Conservation (phyloP, 441 rosid genomes). For the Adansonia grandidieri region DNA sequence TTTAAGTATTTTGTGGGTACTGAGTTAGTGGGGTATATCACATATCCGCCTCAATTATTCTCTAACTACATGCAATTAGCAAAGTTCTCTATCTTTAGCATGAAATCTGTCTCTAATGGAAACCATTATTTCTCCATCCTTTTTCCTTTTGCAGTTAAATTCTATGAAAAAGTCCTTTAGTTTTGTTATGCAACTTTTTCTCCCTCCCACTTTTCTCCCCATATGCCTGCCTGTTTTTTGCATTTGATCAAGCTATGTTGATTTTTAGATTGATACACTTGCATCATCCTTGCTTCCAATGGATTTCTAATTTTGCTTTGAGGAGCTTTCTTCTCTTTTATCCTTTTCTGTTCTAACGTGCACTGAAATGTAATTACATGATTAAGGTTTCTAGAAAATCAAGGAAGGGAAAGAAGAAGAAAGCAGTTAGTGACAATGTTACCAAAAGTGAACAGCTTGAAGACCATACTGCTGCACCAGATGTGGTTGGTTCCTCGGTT, state of each 20-base stretch:
- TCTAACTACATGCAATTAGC: constrained; percentile 8
- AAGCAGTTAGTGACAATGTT: constrained; percentile 43
- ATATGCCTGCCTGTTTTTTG: neutral
- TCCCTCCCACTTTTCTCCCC: neutral
- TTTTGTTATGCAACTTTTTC: neutral
- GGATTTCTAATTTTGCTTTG: constrained; percentile 4
- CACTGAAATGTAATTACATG: constrained; percentile 33
- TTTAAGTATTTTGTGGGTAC: neutral
- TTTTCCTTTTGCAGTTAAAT: constrained; percentile 8
- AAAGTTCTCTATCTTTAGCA: constrained; percentile 1
- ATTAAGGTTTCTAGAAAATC: constrained; percentile 85
- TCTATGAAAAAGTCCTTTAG: neutral
- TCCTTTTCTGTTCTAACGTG: constrained; percentile 15
- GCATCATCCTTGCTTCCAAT: neutral
- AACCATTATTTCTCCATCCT: neutral
- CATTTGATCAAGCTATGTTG: neutral
- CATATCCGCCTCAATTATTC: neutral
- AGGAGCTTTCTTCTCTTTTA: constrained; percentile 8
- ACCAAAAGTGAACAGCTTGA: constrained; percentile 45
- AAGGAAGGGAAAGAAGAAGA: constrained; percentile 72
- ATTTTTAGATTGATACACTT: neutral
- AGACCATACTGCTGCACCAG: constrained; percentile 43
- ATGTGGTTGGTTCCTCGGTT: constrained; percentile 40
- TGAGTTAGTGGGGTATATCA: neutral
- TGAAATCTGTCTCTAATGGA: neutral